Percentiles rank a stretch among this genome's conserved stretches.
phyloP scores from a whole-genome alignment of 73 alveolate species.

The Symbiodinium pilosum region DNA sequence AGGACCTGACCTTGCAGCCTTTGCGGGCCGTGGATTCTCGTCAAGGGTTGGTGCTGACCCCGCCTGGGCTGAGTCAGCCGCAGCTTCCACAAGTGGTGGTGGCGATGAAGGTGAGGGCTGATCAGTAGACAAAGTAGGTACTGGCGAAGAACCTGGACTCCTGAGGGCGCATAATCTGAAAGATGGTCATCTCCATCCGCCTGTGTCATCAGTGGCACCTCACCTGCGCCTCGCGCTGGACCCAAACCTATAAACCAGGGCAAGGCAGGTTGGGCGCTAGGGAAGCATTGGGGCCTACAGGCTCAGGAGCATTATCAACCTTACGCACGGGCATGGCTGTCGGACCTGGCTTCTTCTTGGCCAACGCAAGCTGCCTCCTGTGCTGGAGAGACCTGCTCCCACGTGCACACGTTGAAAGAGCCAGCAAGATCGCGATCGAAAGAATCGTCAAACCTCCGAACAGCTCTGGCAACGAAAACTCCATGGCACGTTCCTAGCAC shows the following conservation, averaged over 20 bases:
- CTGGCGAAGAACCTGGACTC: neutral
- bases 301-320: no score
- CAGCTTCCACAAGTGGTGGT: neutral
- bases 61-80: neutral
- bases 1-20: neutral
- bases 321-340: no score
- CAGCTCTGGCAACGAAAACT: neutral
- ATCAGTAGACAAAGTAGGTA: neutral
- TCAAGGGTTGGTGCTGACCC: neutral
- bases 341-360: neutral
- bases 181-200: no score
- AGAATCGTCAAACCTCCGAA: neutral
- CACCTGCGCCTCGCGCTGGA: no score
- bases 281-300: no score
- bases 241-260: no score
- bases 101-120: neutral
- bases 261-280: no score
- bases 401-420: neutral
- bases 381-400: no score
- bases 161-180: no score
- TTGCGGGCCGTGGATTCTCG: neutral
- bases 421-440: neutral
- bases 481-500: neutral
- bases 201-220: no score
- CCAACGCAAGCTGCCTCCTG: no score